Evolutionary conservation across 495 filamentous ascomycete species (phyloP), one percentile per base, ranked within the genome.

Genomic region (Penicillium chermesinum): DNA sequence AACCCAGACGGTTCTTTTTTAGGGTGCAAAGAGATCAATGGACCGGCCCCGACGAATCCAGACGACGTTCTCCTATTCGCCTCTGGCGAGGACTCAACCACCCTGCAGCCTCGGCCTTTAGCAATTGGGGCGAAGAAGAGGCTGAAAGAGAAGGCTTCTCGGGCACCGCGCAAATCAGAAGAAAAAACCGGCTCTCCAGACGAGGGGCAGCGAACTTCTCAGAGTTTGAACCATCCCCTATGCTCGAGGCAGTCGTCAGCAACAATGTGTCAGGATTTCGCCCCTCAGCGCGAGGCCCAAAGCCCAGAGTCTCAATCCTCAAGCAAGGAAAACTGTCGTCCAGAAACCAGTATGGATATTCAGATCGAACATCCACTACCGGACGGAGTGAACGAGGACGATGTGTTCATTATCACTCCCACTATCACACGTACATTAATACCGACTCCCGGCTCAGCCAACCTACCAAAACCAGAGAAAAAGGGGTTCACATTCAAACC

Each of bases 341-440:
- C 54, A 25, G 41, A 36, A 22, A 38, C 32, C 36, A 63, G 48
- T 35, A 30, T 40, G 13, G 41, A 41, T 22, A 50, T 41, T 14
- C 25, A 10, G 25, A 30, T 5, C 25, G 10, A 10, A 5, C 25
- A 30, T 5, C 25, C 10, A 5, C 25, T 30, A 5, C 25, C 25
- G 19, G 59, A 57, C 22, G 44, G 20, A n/a, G 52, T 42, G 6
- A 41, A 49, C 10, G 61, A 58, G 7, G 64, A 71, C 64, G 63
- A 74, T 73, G 69, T 67, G 51, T 69, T 71, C 70, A 76, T 69
- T 66, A 73, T 64, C 70, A 76, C 64, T 67, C 69, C 69, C 63
- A 74, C 66, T 66, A 67, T 66, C 67, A 70, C 65, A 44, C 68
- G 60, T 56, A 70, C 65, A 54, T 57, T 66, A 60, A 57, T 67